These are phyloP conservation scores for Elaeis guineensis DNA, from an alignment of 176 grass and related monocot species.

Conservation along the genomic window DNA sequence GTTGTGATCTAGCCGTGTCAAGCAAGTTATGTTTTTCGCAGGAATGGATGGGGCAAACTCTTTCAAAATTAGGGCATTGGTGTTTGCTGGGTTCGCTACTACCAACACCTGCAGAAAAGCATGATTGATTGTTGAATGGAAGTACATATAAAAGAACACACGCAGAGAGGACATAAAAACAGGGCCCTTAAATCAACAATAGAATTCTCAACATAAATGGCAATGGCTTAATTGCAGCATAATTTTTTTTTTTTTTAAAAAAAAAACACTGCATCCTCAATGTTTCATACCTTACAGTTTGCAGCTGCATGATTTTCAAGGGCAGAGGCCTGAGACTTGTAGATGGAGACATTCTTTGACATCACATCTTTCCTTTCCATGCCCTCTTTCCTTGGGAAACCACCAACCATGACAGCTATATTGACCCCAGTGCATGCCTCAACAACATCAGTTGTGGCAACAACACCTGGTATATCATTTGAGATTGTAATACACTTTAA, in stretches of 20 bases:
- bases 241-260: too few species aligned
- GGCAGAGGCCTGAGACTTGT: slow-evolving; percentile 92
- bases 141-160: too few species aligned
- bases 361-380: slow-evolving; percentile 99
- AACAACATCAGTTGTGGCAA: slow-evolving; percentile 78
- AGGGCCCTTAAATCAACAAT: too few species aligned
- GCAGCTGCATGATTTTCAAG: slow-evolving; percentile 80
- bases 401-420: slow-evolving; percentile 95
- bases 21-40: slow-evolving; percentile 89
- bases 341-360: slow-evolving; percentile 98
- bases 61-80: slow-evolving; percentile 96
- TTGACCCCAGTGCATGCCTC: slow-evolving; percentile 97
- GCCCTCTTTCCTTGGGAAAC: slow-evolving; percentile 95
- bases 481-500: slow-evolving; percentile 6
- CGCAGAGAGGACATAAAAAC: too few species aligned
- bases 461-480: slow-evolving; percentile 57
- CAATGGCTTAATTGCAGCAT: too few species aligned
- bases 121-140: background rate
- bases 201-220: too few species aligned
- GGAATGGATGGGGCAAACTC: slow-evolving; percentile 93
- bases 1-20: slow-evolving; percentile 94
- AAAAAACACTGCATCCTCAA: background rate
- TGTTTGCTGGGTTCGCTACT: slow-evolving; percentile 95
- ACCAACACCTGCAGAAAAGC: slow-evolving; percentile 65
- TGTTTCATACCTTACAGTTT: slow-evolving; percentile 66